Conservation (phyloP, 2,329 filamentous ascomycete genomes). For the Hyphodiscus sp. region DNA sequence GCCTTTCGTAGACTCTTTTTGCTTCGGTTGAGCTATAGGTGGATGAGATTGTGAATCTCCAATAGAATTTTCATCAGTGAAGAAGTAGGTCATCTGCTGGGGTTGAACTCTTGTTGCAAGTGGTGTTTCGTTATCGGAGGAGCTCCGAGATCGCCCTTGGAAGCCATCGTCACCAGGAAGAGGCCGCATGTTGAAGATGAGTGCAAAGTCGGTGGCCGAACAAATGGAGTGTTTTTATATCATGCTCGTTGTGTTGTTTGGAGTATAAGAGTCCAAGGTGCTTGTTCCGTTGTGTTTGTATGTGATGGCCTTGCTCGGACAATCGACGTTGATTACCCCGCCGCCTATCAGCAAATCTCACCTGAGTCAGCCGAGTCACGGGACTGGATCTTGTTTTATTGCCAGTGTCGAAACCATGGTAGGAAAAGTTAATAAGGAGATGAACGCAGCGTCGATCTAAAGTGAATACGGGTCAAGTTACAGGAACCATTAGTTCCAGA, state of each 20-base stretch:
- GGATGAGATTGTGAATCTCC: slow-evolving; percentile 34
- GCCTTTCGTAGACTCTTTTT: slow-evolving; percentile 32
- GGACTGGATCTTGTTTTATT: neutral
- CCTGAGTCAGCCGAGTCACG: neutral
- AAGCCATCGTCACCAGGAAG: slow-evolving; percentile 39
- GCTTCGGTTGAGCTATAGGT: slow-evolving; percentile 24
- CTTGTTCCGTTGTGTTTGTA: neutral
- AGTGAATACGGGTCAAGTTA: too few relatives aligned
- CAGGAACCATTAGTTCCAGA: too few relatives aligned
- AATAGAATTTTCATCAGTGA: slow-evolving; percentile 44
- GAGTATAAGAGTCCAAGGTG: neutral
- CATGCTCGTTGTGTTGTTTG: slow-evolving; percentile 5
- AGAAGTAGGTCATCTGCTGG: slow-evolving; percentile 45
- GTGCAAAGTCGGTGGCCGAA: neutral
- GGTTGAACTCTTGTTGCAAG: slow-evolving; percentile 28
- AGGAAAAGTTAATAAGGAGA: too few relatives aligned
- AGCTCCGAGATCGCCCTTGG: slow-evolving; percentile 32
- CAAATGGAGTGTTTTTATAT: slow-evolving; percentile 8
- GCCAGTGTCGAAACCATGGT: too few relatives aligned
- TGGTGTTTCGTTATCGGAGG: slow-evolving; percentile 34
- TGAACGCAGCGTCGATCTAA: too few relatives aligned
- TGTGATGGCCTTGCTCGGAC: neutral
- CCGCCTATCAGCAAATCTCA: neutral
- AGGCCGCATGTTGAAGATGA: slow-evolving; percentile 36
- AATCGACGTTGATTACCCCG: neutral